Base-by-base conservation (phyloP, 176 grass and related monocot genomes). In the Carex pumila region DNA sequence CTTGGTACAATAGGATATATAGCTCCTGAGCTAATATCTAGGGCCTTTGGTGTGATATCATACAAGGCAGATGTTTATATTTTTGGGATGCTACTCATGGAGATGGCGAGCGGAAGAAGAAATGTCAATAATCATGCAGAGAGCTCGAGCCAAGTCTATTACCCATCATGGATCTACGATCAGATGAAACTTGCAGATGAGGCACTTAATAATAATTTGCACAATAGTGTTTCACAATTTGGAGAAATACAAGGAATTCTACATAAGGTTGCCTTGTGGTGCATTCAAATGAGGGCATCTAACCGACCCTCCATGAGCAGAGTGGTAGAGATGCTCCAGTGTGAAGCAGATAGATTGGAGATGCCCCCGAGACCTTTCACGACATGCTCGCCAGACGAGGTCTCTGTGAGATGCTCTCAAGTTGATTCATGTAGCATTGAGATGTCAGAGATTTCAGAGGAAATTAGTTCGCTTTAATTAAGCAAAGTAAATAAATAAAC, bases 21-120 rank as follows among this genome's bases (percentile, higher is more conserved):
- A 37, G 92, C 92, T 5, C 92, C 92, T 4, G 90, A 94, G 85
- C 88, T 94, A 12, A 92, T 94, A 17, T 94, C 87, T 0, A 81
- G 92, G 0, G 75, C 81, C 4, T 94, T 91, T 18, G 90, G 88
- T 4, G 77, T 88, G 1, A 39, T 90, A 19, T 92, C 92, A 0
- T 55, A 84, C 19, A 90, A 89, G 70, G 90, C 89, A 7, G 85
- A 87, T 32, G 85, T 82, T 14, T 87, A 87, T 18, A 82, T 79
- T 21, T 87, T 80, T 62, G 85, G 85, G 19, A 87, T 74, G 85
- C 67, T 87, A 56, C 60, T 87, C 0, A 30, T 87, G 18, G 85
- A 87, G 36, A 87, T 87, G 85, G 75, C 84, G 9, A 41, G 71
- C 0, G 90, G 86, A 0, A 50, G 83, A 71, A n/a, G 18, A 63